Base-by-base conservation (phyloP, 129 eudicot species). In the Artemisia annua region DNA sequence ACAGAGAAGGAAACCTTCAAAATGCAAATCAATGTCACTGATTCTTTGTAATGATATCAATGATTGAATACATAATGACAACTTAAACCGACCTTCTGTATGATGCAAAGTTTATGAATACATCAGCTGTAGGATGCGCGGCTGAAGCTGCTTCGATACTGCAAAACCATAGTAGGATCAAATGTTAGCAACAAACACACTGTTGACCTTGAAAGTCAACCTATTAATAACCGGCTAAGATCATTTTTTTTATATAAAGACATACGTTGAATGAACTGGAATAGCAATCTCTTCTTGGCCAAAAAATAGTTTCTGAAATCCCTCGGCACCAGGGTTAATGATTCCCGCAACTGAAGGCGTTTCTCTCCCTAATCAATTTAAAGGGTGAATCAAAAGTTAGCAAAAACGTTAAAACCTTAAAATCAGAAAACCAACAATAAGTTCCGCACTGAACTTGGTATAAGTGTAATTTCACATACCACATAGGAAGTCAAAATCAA, bases 311-410 rank as follows among this genome's bases (percentile, higher is more conserved):
- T 95, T 95, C 77, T 95, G 97, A 81, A 95, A 95, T 72, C 99
- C 99, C 83, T 95, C 99, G 10, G 99, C 80, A 80, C 99, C 99
- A 71, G 99, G 99, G 75, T 88, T 95, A 58, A 95, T 86, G 72
- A 95, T 95, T 80, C 97, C 99, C 71, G 99, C 99, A 80, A 95
- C 99, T 66, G 99, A 95, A 13, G 99, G 99, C 71, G 99, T 95
- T 75, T 95, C 99, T 69, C 99, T 86, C 54, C 99, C 99, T 64
- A 43, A 17, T 2, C 13, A 26, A 52, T 53, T 95, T 70, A 15
- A 69, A 69, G 28, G 11, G 50, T 66, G 30, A 2, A 3, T 60
- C 2, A n/a, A 44, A 52, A 11, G 14, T 77, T 71, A 72, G 78
- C 46, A 60, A 71, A 56, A 49, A 39, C 11, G 30, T 12, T 39